These are phyloP conservation scores for Bryoerythrophyllum caledonicum DNA, from an alignment of 225 moss, liverwort and hornwort species.

Conservation along the genomic window DNA sequence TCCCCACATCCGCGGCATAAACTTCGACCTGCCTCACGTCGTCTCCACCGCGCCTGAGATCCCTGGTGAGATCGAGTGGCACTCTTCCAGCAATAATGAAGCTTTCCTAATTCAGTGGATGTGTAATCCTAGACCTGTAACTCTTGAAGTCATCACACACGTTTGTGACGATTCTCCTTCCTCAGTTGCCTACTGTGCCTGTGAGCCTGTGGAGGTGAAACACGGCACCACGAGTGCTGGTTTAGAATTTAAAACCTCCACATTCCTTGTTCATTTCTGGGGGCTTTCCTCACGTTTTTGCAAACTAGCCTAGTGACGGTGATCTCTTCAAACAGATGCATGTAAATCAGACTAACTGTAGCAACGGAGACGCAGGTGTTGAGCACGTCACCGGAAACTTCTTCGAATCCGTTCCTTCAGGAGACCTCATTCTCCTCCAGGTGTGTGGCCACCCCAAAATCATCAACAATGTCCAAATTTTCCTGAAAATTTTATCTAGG, in stretches of 20 bases:
- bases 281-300: background rate
- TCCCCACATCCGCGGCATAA: slow-evolving; percentile 34
- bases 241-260: no score
- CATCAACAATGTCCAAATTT: background rate
- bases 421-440: slow-evolving; percentile 30
- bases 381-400: slow-evolving; percentile 21
- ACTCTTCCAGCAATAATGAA: background rate
- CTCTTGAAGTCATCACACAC: no score
- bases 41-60: slow-evolving; percentile 14
- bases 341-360: background rate
- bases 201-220: background rate
- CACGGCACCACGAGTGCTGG: background rate
- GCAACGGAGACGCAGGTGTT: slow-evolving; percentile 7
- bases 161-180: background rate
- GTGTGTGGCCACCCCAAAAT: background rate
- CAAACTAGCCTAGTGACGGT: background rate
- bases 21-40: slow-evolving; percentile 34
- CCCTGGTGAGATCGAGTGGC: slow-evolving; percentile 4
- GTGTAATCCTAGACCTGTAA: background rate
- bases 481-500: background rate
- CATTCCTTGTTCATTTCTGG: background rate
- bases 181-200: background rate
- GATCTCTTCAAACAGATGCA: background rate
- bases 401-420: slow-evolving; percentile 9
- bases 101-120: background rate